Evolutionary conservation across 1,139 yeast species (phyloP), one percentile per base, ranked within the genome.

Genomic region (Yamadazyma buinensis): DNA sequence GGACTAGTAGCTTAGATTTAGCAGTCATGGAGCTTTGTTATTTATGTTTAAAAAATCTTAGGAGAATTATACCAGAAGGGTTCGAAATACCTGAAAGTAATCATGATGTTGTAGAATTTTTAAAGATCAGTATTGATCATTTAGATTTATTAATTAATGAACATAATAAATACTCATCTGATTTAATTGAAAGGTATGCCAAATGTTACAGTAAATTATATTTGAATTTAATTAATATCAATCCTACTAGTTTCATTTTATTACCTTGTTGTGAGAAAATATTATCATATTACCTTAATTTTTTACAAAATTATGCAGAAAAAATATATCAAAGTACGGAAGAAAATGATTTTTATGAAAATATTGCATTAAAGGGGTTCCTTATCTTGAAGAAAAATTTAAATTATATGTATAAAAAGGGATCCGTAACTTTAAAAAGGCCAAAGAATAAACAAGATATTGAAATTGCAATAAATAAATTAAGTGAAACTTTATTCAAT

Each of bases 41-140:
- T 51, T 53, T 85, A 38, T 74, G 88, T 26, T 66, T 90, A 39
- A 92, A 92, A 56, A 79, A 77, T 25, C 59, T 86, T 24, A 68
- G 95, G 43, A 68, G 95, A 44, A 69, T 84, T 19, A 66, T 87
- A 5, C 80, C 83, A 3, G 95, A 85, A 48, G 95, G 95, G 0
- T 81, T 73, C 47, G 87, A 82, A 32, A 70, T 74, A 42, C 82
- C 86, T 2, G 80, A 84, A 42, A 68, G 77, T 34, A 74, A 74
- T 40, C 75, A 68, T 19, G 75, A 72, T 31, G 73, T 85, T 3
- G 57, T 61, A 6, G 85, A 79, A 36, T 82, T 87, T 45, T 67
- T 87, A 51, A 64, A 67, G 19, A 43, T 71, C 1, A 64, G 84
- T 0, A 66, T 82, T 3, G 66, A 65, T 4, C 92, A 87, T 52